Evolutionary conservation across 768 basidiomycete species (phyloP).

Genomic region (Myochromella boudieri): DNA sequence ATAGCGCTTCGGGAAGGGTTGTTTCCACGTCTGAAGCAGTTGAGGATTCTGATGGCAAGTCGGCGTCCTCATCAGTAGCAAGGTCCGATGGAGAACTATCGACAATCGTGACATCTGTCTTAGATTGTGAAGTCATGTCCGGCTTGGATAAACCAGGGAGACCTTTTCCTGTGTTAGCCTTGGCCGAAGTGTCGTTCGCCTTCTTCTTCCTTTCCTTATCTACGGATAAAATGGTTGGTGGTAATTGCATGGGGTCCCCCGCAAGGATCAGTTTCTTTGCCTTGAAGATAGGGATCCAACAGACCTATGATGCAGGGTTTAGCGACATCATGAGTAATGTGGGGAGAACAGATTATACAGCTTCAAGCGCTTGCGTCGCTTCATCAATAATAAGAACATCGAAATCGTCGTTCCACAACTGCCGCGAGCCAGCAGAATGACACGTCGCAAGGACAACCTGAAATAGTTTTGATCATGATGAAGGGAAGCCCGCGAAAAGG

Average conservation of each 20-base stretch:
- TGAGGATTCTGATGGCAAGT: constrained; percentile 3
- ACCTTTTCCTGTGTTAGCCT: not conserved
- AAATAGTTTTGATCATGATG: not conserved
- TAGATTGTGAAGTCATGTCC: not conserved
- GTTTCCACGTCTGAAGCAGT: constrained; percentile 1
- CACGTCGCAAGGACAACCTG: constrained; percentile 92
- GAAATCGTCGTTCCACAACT: constrained; percentile 74
- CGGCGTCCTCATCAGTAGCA: constrained; percentile 2
- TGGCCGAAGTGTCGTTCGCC: not conserved
- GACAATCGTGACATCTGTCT: not conserved
- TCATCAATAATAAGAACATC: constrained; percentile 97
- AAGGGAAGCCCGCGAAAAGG: too few species aligned
- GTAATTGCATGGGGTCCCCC: constrained; percentile 94
- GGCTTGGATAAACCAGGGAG: not conserved
- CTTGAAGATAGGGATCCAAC: constrained; percentile 96
- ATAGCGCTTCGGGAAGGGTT: not conserved
- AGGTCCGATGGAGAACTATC: constrained; percentile 8
- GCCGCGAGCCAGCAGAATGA: constrained; percentile 87
- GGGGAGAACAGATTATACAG: constrained; percentile 65
- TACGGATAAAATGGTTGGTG: constrained; percentile 84
- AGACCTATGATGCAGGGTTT: constrained; percentile 51
- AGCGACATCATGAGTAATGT: too few species aligned
- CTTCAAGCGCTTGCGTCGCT: constrained; percentile 95
- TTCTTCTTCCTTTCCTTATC: constrained; percentile 36
- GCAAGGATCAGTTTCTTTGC: constrained; percentile 87